These are phyloP conservation scores for Candolleomyces efflorescens DNA, from an alignment of 768 basidiomycete genomes.

Conservation along the genomic window DNA sequence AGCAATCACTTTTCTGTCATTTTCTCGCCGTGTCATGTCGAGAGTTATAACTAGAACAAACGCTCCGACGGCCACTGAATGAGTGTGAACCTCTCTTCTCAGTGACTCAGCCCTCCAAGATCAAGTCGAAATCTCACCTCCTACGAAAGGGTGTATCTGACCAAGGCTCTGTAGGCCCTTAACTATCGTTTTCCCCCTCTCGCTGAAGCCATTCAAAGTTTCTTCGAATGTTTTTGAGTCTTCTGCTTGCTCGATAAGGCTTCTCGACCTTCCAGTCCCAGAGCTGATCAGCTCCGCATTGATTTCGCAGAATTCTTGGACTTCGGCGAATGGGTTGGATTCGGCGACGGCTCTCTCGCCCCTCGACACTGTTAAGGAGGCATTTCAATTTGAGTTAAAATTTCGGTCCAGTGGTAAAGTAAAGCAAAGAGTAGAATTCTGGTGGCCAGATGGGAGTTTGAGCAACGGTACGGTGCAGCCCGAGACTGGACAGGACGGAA, in stretches of 20 bases:
- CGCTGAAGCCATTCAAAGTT: constrained; percentile 22
- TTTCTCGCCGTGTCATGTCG: constrained; percentile 45
- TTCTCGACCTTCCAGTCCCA: background rate
- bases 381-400: background rate
- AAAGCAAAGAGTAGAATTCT: too few species aligned
- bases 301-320: constrained; percentile 12
- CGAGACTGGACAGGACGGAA: too few species aligned
- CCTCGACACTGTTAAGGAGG: background rate
- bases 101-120: background rate
- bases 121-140: constrained; percentile 18
- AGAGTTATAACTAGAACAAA: constrained; percentile 47
- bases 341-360: background rate
- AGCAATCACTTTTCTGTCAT: constrained; percentile 43
- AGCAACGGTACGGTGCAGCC: too few species aligned
- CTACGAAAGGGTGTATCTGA: constrained; percentile 34
- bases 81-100: background rate
- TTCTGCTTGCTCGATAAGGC: background rate
- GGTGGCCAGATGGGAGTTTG: too few species aligned
- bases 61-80: constrained; percentile 41
- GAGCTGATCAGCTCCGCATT: constrained; percentile 7
- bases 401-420: background rate
- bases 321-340: constrained; percentile 5
- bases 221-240: constrained; percentile 23
- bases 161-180: constrained; percentile 30
- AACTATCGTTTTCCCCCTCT: constrained; percentile 24